Evolutionary conservation across 768 basidiomycete species (phyloP).

Genomic region (Dacryopinax spathularia): DNA sequence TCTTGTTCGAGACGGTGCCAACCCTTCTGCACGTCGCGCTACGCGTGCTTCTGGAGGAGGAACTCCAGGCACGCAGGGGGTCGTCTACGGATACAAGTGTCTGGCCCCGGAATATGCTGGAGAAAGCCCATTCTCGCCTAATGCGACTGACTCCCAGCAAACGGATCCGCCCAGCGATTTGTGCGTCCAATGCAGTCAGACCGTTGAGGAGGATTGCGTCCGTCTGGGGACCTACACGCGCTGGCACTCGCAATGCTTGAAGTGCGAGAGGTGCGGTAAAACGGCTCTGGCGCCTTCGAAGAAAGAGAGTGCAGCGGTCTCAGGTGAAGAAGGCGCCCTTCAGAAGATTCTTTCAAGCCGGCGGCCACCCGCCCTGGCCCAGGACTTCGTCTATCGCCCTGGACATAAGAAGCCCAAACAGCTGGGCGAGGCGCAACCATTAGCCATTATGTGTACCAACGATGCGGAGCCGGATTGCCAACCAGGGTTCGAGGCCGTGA

Average conservation of each 20-base stretch:
- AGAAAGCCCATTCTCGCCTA: constrained; percentile 53
- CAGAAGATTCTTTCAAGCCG: constrained; percentile 50
- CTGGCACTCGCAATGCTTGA: constrained; percentile 93
- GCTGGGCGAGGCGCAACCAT: constrained; percentile 10
- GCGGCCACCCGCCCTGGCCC: constrained; percentile 68
- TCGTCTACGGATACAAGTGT: constrained; percentile 86
- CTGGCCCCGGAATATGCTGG: constrained; percentile 84
- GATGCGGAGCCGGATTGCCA: constrained; percentile 57
- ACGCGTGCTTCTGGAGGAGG: constrained; percentile 32
- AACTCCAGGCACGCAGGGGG: constrained; percentile 68
- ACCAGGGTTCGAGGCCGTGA: constrained; percentile 76
- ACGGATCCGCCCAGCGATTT: constrained; percentile 56
- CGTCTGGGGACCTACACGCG: constrained; percentile 89
- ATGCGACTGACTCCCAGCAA: constrained; percentile 22
- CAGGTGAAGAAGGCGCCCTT: constrained; percentile 38
- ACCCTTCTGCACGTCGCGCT: constrained; percentile 59
- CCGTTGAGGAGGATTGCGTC: constrained; percentile 95
- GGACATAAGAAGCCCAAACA: constrained; percentile 9
- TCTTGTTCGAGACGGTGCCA: constrained; percentile 72
- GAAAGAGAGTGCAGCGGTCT: constrained; percentile 39
- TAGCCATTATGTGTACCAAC: constrained; percentile 56
- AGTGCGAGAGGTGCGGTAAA: constrained; percentile 68
- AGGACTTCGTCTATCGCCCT: constrained; percentile 52
- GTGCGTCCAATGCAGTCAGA: constrained; percentile 74
- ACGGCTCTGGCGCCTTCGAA: constrained; percentile 39